Evolutionary conservation across 2,329 filamentous ascomycete species (phyloP).

Genomic region (Microcyclospora pomicola): DNA sequence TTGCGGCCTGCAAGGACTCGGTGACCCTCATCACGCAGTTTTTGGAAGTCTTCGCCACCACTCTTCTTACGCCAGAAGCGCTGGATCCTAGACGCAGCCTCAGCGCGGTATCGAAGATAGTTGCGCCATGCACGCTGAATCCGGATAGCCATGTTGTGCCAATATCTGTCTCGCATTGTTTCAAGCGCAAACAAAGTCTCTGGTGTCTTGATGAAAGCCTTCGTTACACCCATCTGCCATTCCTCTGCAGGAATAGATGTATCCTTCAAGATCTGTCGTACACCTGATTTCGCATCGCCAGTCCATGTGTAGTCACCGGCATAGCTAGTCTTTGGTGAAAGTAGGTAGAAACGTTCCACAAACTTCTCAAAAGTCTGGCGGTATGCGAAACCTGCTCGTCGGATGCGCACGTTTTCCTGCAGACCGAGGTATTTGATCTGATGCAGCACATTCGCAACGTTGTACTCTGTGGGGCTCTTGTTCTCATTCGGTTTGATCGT

Average conservation of each 20-base stretch:
- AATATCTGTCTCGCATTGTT: constrained; percentile 94
- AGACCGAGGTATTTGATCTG: constrained; percentile 98
- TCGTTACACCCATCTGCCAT: constrained; percentile 92
- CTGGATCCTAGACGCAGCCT: constrained; percentile 88
- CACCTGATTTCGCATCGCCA: constrained; percentile 73
- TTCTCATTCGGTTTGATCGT: constrained; percentile 99
- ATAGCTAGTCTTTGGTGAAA: constrained; percentile 89
- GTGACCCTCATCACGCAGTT: constrained; percentile 80
- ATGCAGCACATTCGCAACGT: constrained; percentile 80
- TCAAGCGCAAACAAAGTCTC: constrained; percentile 94
- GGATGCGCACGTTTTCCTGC: constrained; percentile 97
- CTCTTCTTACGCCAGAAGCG: constrained; percentile 90
- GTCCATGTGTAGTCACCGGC: constrained; percentile 96
- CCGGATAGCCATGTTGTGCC: constrained; percentile 98
- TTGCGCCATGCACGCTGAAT: constrained; percentile 97
- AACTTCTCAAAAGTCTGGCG: constrained; percentile 97
- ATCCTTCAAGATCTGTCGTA: constrained; percentile 87
- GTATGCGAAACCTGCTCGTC: constrained; percentile 90
- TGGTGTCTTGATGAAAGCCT: constrained; percentile 95
- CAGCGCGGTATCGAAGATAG: constrained; percentile 80
- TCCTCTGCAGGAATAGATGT: constrained; percentile 91
- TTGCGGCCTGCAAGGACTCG: constrained; percentile 69
- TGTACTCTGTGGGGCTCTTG: constrained; percentile 90
- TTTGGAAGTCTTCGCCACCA: constrained; percentile 75
- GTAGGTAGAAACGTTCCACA: constrained; percentile 87